Evolutionary conservation across 2,329 filamentous ascomycete species (phyloP).

Genomic region (Fonsecaea monophora): DNA sequence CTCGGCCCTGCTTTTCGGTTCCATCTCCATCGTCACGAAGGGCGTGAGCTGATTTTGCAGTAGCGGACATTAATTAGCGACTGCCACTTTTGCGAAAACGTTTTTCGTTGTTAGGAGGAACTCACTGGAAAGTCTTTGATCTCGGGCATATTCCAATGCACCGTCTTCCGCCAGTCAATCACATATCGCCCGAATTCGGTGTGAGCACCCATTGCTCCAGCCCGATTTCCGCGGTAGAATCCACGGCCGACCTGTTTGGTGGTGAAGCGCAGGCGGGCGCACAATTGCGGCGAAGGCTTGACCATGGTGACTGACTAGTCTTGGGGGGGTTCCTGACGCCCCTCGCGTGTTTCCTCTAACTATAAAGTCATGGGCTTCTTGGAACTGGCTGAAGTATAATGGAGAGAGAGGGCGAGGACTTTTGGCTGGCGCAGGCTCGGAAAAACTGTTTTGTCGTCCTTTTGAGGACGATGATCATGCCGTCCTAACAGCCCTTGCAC

Average conservation of each 20-base stretch:
- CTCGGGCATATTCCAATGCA: slow-evolving; percentile 84
- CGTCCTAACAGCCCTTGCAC: background rate
- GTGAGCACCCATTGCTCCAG: slow-evolving; percentile 84
- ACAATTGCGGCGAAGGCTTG: slow-evolving; percentile 37
- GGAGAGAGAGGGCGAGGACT: background rate
- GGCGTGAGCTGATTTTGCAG: slow-evolving; percentile 49
- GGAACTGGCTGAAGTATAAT: background rate
- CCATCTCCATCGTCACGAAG: slow-evolving; percentile 54
- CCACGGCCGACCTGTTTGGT: slow-evolving; percentile 93
- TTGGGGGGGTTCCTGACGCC: background rate
- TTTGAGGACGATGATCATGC: background rate
- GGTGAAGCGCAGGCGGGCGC: slow-evolving; percentile 62
- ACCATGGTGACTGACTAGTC: slow-evolving; percentile 29
- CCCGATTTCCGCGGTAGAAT: slow-evolving; percentile 95
- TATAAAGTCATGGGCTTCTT: background rate
- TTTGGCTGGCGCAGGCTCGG: background rate
- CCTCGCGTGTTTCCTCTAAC: background rate
- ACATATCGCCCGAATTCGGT: slow-evolving; percentile 83
- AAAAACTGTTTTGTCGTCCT: background rate
- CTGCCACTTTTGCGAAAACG: background rate
- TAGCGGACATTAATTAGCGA: slow-evolving; percentile 28
- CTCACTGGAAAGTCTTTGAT: slow-evolving; percentile 74
- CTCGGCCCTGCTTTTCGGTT: slow-evolving; percentile 41
- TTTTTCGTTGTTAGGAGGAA: background rate
- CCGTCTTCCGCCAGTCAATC: slow-evolving; percentile 85